These are phyloP conservation scores for Exophiala aquamarina DNA, from an alignment of 2,329 filamentous ascomycete species.

Conservation along the genomic window DNA sequence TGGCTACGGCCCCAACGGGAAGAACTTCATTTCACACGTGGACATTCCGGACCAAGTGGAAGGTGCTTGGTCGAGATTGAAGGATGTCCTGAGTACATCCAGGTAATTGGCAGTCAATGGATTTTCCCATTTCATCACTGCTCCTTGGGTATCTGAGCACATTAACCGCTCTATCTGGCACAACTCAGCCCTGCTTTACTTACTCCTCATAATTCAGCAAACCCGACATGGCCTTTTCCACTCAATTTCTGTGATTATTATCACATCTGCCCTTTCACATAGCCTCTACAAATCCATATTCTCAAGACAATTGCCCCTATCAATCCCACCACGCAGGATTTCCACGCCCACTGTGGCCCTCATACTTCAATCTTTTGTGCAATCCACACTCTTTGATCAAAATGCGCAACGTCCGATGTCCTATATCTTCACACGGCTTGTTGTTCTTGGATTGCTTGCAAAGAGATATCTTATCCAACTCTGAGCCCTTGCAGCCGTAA, in stretches of 20 bases:
- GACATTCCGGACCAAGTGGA: conserved; percentile 40
- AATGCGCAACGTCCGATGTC: conserved; percentile 9
- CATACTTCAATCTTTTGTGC: conserved; percentile 11
- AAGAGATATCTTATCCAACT: conserved; percentile 2
- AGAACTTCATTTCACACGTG: conserved; percentile 46
- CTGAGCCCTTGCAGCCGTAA: conserved; percentile 13
- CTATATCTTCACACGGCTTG: conserved; percentile 12
- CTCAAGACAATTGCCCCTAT: not conserved
- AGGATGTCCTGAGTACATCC: conserved; percentile 5
- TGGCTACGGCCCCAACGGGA: conserved; percentile 47
- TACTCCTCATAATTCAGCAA: no score
- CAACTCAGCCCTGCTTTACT: no score
- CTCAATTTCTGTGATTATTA: not conserved
- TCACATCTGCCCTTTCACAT: no score
- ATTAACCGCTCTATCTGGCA: no score
- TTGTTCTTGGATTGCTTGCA: conserved; percentile 14
- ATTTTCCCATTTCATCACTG: no score
- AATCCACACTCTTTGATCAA: conserved; percentile 12
- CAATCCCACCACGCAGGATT: conserved; percentile 18
- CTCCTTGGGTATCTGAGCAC: no score
- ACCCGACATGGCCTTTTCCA: not conserved
- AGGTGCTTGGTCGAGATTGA: conserved; percentile 32
- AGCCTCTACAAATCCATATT: no score
- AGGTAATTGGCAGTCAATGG: conserved; percentile 8
- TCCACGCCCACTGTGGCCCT: conserved; percentile 15